These are phyloP conservation scores for Pilobolus umbonatus DNA, from an alignment of 192 early-diverging fungal species.

Conservation along the genomic window DNA sequence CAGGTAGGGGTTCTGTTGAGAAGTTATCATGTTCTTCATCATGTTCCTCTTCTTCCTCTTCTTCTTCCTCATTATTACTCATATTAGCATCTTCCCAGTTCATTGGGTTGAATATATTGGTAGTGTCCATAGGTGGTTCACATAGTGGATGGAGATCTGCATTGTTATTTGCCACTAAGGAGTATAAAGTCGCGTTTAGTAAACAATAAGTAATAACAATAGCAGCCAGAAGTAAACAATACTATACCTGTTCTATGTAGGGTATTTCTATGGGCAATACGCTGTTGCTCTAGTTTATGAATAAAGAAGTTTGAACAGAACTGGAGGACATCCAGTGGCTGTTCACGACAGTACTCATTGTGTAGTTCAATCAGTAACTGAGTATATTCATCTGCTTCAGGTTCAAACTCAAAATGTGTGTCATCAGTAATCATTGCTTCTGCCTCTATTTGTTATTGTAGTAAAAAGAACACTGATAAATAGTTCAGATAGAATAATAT, in stretches of 20 bases:
- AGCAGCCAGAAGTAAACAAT: background rate
- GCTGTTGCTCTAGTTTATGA: constrained; percentile 36
- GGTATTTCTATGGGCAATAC: constrained; percentile 12
- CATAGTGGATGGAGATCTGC: constrained; percentile 12
- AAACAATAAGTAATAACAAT: background rate
- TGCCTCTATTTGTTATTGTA: background rate
- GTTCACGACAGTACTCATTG: constrained; percentile 24
- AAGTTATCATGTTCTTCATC: constrained; percentile 66
- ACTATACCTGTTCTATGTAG: background rate
- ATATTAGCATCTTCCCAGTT: constrained; percentile 11
- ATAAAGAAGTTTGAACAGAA: constrained; percentile 32
- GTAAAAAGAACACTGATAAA: too few relatives aligned
- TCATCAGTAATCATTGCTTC: constrained; percentile 1
- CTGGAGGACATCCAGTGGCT: constrained; percentile 38
- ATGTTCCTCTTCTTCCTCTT: constrained; percentile 42
- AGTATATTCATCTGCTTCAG: constrained; percentile 19
- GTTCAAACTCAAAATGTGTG: constrained; percentile 6
- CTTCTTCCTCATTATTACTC: constrained; percentile 14
- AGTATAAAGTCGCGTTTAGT: too few relatives aligned
- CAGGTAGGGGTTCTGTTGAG: constrained; percentile 27
- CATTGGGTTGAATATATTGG: background rate
- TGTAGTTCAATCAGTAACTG: constrained; percentile 19
- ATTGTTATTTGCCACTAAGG: background rate
- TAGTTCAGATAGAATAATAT: too few relatives aligned
- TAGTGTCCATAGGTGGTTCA: background rate